Percentiles rank a stretch among this genome's conserved stretches.
phyloP scores from a whole-genome alignment of 202 grass and related monocot genomes.

The Panicum virgatum region DNA sequence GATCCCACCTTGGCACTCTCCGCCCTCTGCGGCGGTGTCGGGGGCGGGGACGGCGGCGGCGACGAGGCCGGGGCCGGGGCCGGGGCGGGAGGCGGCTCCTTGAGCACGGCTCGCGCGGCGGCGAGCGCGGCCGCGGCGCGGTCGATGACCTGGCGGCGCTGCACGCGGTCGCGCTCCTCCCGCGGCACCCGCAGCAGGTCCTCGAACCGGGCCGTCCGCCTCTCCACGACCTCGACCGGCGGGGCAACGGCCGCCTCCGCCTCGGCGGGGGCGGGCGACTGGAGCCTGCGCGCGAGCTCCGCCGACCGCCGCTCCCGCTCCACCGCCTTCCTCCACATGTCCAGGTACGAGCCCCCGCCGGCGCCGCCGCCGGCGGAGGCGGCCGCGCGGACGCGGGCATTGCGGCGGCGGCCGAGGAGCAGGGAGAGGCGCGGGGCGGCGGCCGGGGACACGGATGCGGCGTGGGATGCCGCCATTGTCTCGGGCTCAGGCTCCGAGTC shows the following conservation, averaged over 20 bases:
- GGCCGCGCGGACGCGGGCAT: background rate
- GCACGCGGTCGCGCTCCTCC: slow-evolving; percentile 87
- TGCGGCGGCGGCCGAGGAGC: background rate
- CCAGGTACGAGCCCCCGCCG: slow-evolving; percentile 51
- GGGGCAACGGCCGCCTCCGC: background rate
- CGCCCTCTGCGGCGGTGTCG: background rate
- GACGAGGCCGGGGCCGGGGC: background rate
- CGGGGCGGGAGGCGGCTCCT: slow-evolving; percentile 42
- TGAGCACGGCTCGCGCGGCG: slow-evolving; percentile 71
- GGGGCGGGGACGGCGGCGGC: slow-evolving; percentile 9
- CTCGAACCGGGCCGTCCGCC: slow-evolving; percentile 74
- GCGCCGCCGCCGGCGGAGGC: background rate
- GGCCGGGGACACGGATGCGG: slow-evolving; percentile 13
- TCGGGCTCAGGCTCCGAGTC: background rate
- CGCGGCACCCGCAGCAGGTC: slow-evolving; percentile 69
- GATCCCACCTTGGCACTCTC: slow-evolving; percentile 6
- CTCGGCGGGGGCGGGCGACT: background rate
- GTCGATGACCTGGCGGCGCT: slow-evolving; percentile 85
- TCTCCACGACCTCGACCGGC: slow-evolving; percentile 23
- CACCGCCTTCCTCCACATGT: slow-evolving; percentile 73
- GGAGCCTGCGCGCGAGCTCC: slow-evolving; percentile 41
- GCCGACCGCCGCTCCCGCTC: slow-evolving; percentile 53
- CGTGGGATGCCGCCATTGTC: slow-evolving; percentile 34
- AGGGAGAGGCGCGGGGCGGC: background rate
- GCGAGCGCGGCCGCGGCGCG: slow-evolving; percentile 84